Evolutionary conservation across 345 rosid species (phyloP).

Genomic region (Rhizophora apiculata): DNA sequence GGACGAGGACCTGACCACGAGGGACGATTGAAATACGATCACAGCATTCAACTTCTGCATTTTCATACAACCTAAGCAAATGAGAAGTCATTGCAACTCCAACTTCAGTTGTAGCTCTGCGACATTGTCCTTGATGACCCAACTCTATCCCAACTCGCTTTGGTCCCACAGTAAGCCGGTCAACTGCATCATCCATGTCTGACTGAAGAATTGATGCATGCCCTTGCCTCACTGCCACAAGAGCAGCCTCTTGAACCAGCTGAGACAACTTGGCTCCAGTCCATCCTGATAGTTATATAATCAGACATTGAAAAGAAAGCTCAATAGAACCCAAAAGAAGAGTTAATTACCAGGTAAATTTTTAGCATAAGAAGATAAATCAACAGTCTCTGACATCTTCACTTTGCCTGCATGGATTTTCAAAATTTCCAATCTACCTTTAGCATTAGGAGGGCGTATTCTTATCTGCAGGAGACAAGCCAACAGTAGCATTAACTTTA

Average conservation of each 20-base stretch:
- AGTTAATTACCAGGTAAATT: constrained; percentile 73
- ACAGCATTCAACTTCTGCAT: constrained; percentile 75
- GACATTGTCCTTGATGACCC: constrained; percentile 82
- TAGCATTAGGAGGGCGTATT: constrained; percentile 91
- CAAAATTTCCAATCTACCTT: constrained; percentile 73
- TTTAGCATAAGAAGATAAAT: constrained; percentile 71
- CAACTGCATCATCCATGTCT: constrained; percentile 91
- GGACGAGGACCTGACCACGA: constrained; percentile 71
- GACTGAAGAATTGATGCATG: constrained; percentile 67
- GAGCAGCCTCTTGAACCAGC: constrained; percentile 91
- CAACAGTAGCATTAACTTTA: background rate
- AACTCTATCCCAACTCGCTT: constrained; percentile 73
- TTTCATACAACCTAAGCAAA: constrained; percentile 67
- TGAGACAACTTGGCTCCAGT: constrained; percentile 87
- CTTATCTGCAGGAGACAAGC: constrained; percentile 48
- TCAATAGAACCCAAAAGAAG: constrained; percentile 13
- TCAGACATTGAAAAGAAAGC: constrained; percentile 17
- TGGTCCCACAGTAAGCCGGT: constrained; percentile 92
- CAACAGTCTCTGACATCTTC: constrained; percentile 89
- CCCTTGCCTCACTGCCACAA: constrained; percentile 85
- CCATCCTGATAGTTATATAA: constrained; percentile 60
- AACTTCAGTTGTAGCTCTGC: constrained; percentile 89
- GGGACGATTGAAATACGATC: constrained; percentile 87
- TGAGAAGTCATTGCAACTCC: constrained; percentile 90
- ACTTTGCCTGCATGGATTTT: constrained; percentile 91